Evolutionary conservation across 1,284 basidiomycete species (phyloP).

Genomic region (Trichosporon asahii): DNA sequence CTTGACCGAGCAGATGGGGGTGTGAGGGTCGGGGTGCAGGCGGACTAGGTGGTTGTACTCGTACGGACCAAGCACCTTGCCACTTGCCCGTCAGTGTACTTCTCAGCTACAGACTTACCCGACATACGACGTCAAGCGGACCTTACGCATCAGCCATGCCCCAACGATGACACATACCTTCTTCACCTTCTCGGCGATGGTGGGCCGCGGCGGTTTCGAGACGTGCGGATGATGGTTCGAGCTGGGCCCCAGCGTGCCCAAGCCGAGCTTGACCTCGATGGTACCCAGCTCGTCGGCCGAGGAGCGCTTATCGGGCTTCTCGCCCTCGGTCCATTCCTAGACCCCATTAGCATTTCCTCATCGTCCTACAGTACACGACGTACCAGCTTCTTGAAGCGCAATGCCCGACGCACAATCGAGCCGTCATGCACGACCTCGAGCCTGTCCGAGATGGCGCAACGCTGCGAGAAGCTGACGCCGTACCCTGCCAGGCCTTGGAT

Average conservation of each 20-base stretch:
- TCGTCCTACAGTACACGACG: too few relatives aligned
- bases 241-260: neutral
- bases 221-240: neutral
- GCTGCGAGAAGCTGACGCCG: too few relatives aligned
- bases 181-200: neutral
- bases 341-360: too few relatives aligned
- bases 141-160: neutral
- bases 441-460: neutral
- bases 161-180: neutral
- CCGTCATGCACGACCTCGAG: neutral
- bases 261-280: neutral
- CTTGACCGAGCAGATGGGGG: neutral
- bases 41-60: too few relatives aligned
- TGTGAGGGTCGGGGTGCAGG: neutral
- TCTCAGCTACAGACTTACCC: neutral
- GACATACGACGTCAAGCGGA: neutral
- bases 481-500: neutral
- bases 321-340: neutral
- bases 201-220: neutral
- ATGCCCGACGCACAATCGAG: neutral
- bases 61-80: neutral
- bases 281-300: neutral
- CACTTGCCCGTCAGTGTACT: neutral
- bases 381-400: neutral
- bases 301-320: neutral